A percentile compares a stretch with the other conserved stretches of the same genome.
phyloP scores from a whole-genome alignment of 495 filamentous ascomycete species.

The Penicillium bovifimosum region DNA sequence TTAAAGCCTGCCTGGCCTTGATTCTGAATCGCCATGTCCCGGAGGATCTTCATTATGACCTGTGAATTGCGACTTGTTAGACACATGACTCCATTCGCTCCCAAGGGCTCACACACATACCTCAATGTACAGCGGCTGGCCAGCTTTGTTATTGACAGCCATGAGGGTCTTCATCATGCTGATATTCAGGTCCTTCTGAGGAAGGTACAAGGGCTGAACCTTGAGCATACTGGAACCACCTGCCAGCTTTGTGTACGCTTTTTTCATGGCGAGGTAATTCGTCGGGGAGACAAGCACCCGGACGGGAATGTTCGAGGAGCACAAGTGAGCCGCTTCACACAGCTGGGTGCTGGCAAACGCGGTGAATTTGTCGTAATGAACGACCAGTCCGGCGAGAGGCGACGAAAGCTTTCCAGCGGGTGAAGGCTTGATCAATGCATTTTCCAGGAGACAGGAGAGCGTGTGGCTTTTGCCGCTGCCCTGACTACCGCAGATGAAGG shows the following conservation, averaged over 20 bases:
- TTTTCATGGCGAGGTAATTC: conserved; percentile 46
- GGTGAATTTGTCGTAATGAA: conserved; percentile 60
- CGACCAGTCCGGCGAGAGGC: conserved; percentile 58
- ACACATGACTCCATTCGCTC: neutral
- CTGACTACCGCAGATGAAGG: conserved; percentile 72
- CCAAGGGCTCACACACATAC: conserved; percentile 15
- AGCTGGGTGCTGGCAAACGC: conserved; percentile 44
- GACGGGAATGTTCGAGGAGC: conserved; percentile 50
- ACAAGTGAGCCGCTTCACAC: conserved; percentile 63
- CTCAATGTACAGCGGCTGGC: conserved; percentile 55
- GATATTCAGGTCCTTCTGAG: conserved; percentile 54
- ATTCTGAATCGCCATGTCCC: conserved; percentile 49
- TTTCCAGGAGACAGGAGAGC: conserved; percentile 61
- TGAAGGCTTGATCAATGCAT: conserved; percentile 33
- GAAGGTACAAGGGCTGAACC: conserved; percentile 50
- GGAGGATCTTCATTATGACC: conserved; percentile 41
- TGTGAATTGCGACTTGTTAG: neutral
- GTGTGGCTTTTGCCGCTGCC: conserved; percentile 72
- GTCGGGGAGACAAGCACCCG: conserved; percentile 59
- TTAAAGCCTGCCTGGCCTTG: conserved; percentile 42
- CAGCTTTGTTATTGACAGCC: conserved; percentile 46
- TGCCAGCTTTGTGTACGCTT: conserved; percentile 19
- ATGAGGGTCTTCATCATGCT: conserved; percentile 64
- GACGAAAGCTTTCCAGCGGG: conserved; percentile 32
- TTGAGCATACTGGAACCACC: conserved; percentile 6